These are phyloP conservation scores for Tolypocladium ovalisporum DNA, from an alignment of 2,329 filamentous ascomycete species.

Conservation along the genomic window DNA sequence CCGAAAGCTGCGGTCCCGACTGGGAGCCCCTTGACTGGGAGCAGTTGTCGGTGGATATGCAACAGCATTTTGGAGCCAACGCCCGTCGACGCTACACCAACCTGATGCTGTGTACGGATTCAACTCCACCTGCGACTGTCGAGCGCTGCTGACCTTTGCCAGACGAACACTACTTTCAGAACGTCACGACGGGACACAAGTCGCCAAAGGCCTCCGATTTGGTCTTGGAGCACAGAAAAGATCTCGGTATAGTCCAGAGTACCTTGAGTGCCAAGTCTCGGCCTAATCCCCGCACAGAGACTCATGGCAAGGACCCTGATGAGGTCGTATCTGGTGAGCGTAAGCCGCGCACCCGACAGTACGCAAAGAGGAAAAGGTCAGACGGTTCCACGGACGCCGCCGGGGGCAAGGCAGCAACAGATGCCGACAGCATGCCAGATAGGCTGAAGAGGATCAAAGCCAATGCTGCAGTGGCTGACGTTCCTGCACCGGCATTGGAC, in stretches of 20 bases:
- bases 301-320: neutral
- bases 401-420: neutral
- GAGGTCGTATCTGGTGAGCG: neutral
- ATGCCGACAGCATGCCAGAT: neutral
- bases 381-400: too few species aligned
- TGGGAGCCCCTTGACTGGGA: slow-evolving; percentile 20
- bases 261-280: neutral
- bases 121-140: neutral
- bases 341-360: neutral
- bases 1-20: slow-evolving; percentile 15
- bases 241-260: slow-evolving; percentile 10
- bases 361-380: neutral
- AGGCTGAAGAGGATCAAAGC: neutral
- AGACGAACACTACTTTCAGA: slow-evolving; percentile 37
- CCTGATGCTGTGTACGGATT: slow-evolving; percentile 27
- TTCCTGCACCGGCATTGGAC: neutral
- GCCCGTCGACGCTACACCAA: slow-evolving; percentile 28
- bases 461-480: too few species aligned
- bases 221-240: slow-evolving; percentile 20
- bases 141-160: slow-evolving; percentile 4
- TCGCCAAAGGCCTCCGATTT: slow-evolving; percentile 26
- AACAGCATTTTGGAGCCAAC: slow-evolving; percentile 18
- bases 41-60: slow-evolving; percentile 26
- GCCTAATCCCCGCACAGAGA: neutral
- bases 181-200: slow-evolving; percentile 22